Evolutionary conservation across 2,329 filamentous ascomycete species (phyloP).

Genomic region (Aspergillus awamori): DNA sequence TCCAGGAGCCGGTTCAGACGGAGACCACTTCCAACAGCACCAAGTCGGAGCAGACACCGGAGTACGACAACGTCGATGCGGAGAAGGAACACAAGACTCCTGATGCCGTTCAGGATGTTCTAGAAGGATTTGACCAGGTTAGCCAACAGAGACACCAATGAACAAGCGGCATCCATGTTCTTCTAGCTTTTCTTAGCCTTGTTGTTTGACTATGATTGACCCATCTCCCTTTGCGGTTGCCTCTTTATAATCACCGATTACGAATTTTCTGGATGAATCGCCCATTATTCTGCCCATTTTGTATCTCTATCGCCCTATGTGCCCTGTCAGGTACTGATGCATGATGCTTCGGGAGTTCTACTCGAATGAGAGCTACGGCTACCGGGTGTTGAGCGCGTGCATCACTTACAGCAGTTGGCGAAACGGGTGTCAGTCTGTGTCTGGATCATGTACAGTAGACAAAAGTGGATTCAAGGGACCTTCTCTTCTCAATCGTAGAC

Average conservation of each 20-base stretch:
- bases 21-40: constrained; percentile 8
- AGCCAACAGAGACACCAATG: constrained; percentile 36
- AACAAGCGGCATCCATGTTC: constrained; percentile 1
- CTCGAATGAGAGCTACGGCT: neutral
- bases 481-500: neutral
- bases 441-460: constrained; percentile 23
- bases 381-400: neutral
- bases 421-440: neutral
- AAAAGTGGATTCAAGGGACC: constrained; percentile 6
- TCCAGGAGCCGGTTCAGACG: constrained; percentile 24
- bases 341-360: neutral
- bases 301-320: constrained; percentile 6
- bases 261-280: constrained; percentile 11
- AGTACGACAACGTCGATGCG: constrained; percentile 19
- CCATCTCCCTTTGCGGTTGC: constrained; percentile 7
- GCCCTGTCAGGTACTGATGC: neutral
- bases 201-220: constrained; percentile 5
- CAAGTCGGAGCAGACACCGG: constrained; percentile 32
- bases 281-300: neutral
- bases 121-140: constrained; percentile 53
- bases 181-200: constrained; percentile 4
- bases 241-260: constrained; percentile 8
- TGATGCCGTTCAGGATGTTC: constrained; percentile 50
- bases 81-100: constrained; percentile 25
- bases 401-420: neutral